Evolutionary conservation across 306 rosid genomes (phyloP).

Genomic region (Cucumis cinereus): DNA sequence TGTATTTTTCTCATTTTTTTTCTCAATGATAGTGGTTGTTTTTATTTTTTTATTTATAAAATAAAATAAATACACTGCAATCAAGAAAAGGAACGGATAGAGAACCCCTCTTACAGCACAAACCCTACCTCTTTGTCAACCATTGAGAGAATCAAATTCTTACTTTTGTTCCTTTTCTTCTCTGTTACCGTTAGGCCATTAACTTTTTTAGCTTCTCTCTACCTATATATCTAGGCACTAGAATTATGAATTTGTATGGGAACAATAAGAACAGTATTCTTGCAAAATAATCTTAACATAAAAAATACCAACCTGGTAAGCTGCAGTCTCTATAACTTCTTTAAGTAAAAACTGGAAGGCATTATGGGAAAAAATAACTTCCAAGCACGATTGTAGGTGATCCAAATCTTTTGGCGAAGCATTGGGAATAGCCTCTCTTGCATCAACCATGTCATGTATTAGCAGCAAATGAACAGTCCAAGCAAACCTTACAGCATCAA

Average conservation of each 20-base stretch:
- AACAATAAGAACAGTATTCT: no score
- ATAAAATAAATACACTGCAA: not conserved
- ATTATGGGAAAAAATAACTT: conserved; percentile 63
- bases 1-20: no score
- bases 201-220: no score
- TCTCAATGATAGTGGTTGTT: no score
- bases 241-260: no score
- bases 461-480: conserved; percentile 93
- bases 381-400: conserved; percentile 58
- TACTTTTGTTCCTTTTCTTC: no score
- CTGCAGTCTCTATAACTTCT: conserved; percentile 70
- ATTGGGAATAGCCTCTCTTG: conserved; percentile 46
- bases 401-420: conserved; percentile 55
- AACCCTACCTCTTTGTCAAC: not conserved
- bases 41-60: no score
- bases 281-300: not conserved
- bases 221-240: no score
- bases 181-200: no score
- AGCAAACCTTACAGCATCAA: conserved; percentile 69
- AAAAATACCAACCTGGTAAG: conserved; percentile 61
- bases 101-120: not conserved
- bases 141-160: no score
- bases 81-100: not conserved
- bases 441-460: conserved; percentile 41
- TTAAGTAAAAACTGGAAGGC: conserved; percentile 71